Evolutionary conservation across 768 basidiomycete genomes (phyloP).

Genomic region (Mycena rebaudengoi): DNA sequence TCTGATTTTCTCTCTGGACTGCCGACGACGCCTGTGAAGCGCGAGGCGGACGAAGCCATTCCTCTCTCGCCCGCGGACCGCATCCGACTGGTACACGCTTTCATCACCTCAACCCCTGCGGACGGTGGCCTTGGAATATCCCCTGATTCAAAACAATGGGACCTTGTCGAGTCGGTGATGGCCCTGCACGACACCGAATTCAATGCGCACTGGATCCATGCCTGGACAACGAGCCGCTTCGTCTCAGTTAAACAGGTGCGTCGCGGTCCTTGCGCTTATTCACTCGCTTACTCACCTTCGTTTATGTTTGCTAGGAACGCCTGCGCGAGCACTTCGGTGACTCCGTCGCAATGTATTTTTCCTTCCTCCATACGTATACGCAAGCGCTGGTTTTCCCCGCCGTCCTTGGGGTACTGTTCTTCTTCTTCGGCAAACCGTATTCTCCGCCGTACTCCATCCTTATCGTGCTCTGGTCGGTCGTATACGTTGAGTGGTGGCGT

Average conservation of each 20-base stretch:
- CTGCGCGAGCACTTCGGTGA: slow-evolving; percentile 89
- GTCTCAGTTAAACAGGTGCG: slow-evolving; percentile 72
- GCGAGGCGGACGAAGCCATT: slow-evolving; percentile 52
- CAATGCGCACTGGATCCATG: slow-evolving; percentile 80
- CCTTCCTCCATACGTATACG: slow-evolving; percentile 87
- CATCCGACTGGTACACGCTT: slow-evolving; percentile 79
- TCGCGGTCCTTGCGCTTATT: no score
- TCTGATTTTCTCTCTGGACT: slow-evolving; percentile 82
- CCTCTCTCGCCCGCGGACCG: slow-evolving; percentile 76
- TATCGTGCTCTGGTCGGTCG: slow-evolving; percentile 83
- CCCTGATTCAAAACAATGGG: slow-evolving; percentile 76
- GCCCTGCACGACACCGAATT: slow-evolving; percentile 85
- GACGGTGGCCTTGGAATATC: slow-evolving; percentile 90
- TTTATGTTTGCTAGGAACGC: no score
- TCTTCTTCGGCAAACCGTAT: slow-evolving; percentile 76
- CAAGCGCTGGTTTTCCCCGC: slow-evolving; percentile 82
- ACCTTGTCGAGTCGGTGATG: slow-evolving; percentile 82
- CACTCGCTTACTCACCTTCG: no score
- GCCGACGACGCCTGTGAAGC: slow-evolving; percentile 59
- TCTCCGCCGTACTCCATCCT: slow-evolving; percentile 79
- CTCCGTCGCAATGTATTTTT: slow-evolving; percentile 86
- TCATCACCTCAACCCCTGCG: slow-evolving; percentile 70
- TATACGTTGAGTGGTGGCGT: slow-evolving; percentile 94
- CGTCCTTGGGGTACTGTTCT: slow-evolving; percentile 71
- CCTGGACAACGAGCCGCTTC: slow-evolving; percentile 74